These are phyloP conservation scores for Candida hispaniensis DNA, from an alignment of 805 yeast genomes.

Conservation along the genomic window DNA sequence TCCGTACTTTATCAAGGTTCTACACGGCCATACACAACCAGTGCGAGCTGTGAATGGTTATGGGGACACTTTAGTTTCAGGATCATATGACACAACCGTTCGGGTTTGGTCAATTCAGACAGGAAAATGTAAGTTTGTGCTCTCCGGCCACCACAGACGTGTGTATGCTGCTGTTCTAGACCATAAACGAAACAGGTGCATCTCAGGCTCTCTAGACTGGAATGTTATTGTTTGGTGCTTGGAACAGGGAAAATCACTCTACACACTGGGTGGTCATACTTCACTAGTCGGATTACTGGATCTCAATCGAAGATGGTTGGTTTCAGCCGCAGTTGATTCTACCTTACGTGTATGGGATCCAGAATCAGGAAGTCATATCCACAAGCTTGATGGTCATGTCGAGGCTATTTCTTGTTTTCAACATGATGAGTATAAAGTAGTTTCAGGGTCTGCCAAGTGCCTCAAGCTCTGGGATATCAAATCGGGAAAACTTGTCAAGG, in stretches of 20 bases:
- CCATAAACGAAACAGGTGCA: constrained; percentile 62
- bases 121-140: constrained; percentile 58
- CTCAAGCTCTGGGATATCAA: constrained; percentile 79
- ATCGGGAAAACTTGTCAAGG: constrained; percentile 62
- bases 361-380: constrained; percentile 49
- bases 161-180: constrained; percentile 87
- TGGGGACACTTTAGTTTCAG: constrained; percentile 75
- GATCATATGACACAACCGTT: constrained; percentile 81
- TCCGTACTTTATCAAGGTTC: constrained; percentile 57
- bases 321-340: constrained; percentile 93
- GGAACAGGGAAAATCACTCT: constrained; percentile 56
- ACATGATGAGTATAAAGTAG: constrained; percentile 71
- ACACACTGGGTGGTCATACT: constrained; percentile 75
- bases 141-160: constrained; percentile 75
- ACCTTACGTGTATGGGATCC: constrained; percentile 92
- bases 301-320: constrained; percentile 61
- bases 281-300: constrained; percentile 82
- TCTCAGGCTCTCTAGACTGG: constrained; percentile 85
- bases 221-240: constrained; percentile 86
- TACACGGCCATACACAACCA: constrained; percentile 66
- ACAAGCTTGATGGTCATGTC: constrained; percentile 65
- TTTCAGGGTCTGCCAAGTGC: constrained; percentile 83
- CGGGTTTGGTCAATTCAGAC: constrained; percentile 85
- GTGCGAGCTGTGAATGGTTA: constrained; percentile 83
- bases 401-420: constrained; percentile 90